Conservation (phyloP, 805 yeast genomes). For the Candida succiphila region DNA sequence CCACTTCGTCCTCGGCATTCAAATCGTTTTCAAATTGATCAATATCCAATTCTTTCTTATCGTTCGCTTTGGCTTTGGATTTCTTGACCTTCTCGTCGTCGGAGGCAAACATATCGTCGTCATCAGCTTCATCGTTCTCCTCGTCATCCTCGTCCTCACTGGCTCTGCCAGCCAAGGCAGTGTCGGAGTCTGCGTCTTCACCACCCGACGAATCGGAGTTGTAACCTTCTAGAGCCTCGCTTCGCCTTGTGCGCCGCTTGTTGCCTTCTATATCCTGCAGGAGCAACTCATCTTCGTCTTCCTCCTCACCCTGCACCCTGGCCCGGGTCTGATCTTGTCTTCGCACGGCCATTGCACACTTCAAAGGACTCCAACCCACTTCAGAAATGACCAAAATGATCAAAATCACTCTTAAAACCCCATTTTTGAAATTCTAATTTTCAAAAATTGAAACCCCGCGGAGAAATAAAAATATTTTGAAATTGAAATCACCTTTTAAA, state of each 20-base stretch:
- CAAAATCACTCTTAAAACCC: too few relatives aligned
- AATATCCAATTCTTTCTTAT: slow-evolving; percentile 24
- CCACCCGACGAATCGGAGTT: slow-evolving; percentile 15
- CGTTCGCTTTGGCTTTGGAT: slow-evolving; percentile 5
- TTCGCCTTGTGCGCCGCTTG: slow-evolving; percentile 2
- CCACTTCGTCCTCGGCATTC: slow-evolving; percentile 8
- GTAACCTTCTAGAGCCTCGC: slow-evolving; percentile 9
- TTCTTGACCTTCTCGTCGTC: slow-evolving; percentile 10
- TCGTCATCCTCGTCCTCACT: slow-evolving; percentile 11
- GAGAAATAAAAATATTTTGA: too few relatives aligned
- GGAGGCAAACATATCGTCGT: slow-evolving; percentile 35
- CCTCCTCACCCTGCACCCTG: background rate
- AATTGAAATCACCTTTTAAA: too few relatives aligned
- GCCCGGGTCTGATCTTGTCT: too few relatives aligned
- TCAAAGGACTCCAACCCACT: too few relatives aligned
- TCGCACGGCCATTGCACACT: too few relatives aligned
- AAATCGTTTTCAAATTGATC: slow-evolving; percentile 24
- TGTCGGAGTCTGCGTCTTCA: slow-evolving; percentile 9
- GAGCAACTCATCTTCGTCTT: slow-evolving; percentile 7
- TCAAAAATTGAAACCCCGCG: too few relatives aligned
- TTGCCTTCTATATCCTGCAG: slow-evolving; percentile 12
- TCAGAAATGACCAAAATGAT: too few relatives aligned
- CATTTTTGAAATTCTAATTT: too few relatives aligned
- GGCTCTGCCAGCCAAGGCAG: slow-evolving; percentile 1
- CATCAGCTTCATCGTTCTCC: slow-evolving; percentile 14